Percentiles rank a stretch among this genome's conserved stretches.
phyloP scores from a whole-genome alignment of 371 early-diverging fungal genomes.

The Mortierella sp. region DNA sequence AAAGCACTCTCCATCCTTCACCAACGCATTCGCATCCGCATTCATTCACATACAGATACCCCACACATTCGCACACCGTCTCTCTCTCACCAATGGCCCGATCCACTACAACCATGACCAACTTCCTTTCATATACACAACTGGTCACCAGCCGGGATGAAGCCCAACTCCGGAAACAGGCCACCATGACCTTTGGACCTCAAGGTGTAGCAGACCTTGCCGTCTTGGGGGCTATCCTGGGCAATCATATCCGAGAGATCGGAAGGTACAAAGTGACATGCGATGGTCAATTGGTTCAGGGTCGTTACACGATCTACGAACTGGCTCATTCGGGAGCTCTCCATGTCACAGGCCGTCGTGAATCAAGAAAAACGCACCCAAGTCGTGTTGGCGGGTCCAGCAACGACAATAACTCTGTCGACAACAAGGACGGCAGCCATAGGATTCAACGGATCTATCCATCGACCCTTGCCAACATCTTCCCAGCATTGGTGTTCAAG shows the following conservation, averaged over 20 bases:
- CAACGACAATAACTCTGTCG: not conserved
- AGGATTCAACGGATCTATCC: conserved; percentile 21
- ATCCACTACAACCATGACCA: too few relatives aligned
- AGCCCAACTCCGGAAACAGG: conserved; percentile 24
- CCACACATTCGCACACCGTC: too few relatives aligned
- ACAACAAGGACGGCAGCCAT: not conserved
- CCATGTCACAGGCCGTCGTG: conserved; percentile 27
- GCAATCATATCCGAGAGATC: conserved; percentile 48
- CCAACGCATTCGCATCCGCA: too few relatives aligned
- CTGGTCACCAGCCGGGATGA: too few relatives aligned
- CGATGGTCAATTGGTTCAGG: conserved; percentile 29
- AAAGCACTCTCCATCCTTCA: too few relatives aligned
- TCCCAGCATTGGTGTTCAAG: conserved; percentile 43
- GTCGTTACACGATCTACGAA: conserved; percentile 44
- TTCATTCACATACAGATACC: too few relatives aligned
- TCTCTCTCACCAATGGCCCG: too few relatives aligned
- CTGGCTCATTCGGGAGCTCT: conserved; percentile 41
- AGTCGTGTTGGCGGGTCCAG: too few relatives aligned
- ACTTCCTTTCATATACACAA: too few relatives aligned
- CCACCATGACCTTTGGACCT: conserved; percentile 28
- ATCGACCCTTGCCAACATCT: conserved; percentile 31
- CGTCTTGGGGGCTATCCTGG: conserved; percentile 44
- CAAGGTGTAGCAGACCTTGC: conserved; percentile 45
- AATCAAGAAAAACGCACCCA: conserved; percentile 11
- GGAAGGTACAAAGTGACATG: conserved; percentile 47